A percentile compares a stretch with the other conserved stretches of the same genome.
Conservation (phyloP, 176 grass and related monocot genomes). For the Eragrostis curvula region DNA sequence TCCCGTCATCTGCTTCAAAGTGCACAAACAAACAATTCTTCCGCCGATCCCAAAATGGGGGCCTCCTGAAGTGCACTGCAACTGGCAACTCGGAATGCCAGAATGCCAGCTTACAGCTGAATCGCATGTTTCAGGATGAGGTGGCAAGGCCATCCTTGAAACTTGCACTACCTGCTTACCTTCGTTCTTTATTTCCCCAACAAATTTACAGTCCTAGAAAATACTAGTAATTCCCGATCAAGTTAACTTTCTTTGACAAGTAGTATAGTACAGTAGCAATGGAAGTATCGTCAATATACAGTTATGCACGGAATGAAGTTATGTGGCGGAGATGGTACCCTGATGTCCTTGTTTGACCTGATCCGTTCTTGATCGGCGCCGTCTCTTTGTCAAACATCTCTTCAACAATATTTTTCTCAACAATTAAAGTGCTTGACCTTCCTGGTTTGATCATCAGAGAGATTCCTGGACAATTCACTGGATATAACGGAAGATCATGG, state of each 20-base stretch:
- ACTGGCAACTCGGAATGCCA: not conserved
- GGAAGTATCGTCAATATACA: not conserved
- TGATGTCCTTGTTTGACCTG: slow-evolving; percentile 21
- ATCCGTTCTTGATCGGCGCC: not conserved
- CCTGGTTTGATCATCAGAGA: slow-evolving; percentile 4
- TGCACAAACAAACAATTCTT: slow-evolving; percentile 40
- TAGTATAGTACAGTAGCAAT: not conserved
- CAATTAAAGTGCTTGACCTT: slow-evolving; percentile 38
- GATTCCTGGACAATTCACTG: slow-evolving; percentile 15
- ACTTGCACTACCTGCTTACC: slow-evolving; percentile 34
- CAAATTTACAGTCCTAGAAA: not conserved
- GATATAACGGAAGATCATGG: slow-evolving; percentile 6
- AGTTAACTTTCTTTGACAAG: not conserved
- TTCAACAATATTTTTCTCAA: not conserved
- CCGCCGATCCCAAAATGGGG: not conserved
- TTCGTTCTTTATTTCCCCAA: not conserved
- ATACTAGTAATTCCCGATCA: not conserved
- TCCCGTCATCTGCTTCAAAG: slow-evolving; percentile 39
- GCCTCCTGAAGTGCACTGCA: slow-evolving; percentile 15
- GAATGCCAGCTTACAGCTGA: slow-evolving; percentile 4
- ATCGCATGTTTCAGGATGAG: slow-evolving; percentile 30
- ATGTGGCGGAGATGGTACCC: not conserved
- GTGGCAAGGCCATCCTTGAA: slow-evolving; percentile 28
- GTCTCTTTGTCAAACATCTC: slow-evolving; percentile 1
- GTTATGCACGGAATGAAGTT: slow-evolving; percentile 26